These are phyloP conservation scores for Phialophora expanda DNA, from an alignment of 2,329 filamentous ascomycete genomes.

Conservation along the genomic window DNA sequence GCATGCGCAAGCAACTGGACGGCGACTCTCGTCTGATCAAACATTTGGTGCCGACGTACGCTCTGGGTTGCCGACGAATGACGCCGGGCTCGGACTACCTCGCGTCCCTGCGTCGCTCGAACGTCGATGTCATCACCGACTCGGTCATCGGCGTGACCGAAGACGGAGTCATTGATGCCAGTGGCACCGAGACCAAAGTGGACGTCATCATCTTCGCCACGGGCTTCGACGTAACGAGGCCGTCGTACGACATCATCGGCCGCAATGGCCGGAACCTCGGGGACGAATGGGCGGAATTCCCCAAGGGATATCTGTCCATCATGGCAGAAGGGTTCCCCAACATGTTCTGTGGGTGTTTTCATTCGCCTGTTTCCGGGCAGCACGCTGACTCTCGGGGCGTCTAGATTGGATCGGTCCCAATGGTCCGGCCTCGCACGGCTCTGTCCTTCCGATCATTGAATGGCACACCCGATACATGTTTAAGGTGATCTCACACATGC, in stretches of 20 bases:
- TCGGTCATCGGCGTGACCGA: neutral
- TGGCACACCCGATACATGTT: conserved; percentile 36
- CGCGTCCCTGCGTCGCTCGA: conserved; percentile 35
- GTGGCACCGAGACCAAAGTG: conserved; percentile 11
- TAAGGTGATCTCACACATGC: conserved; percentile 38
- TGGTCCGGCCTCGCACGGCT: conserved; percentile 39
- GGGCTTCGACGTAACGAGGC: conserved; percentile 43
- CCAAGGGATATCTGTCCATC: conserved; percentile 41
- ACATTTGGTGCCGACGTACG: conserved; percentile 37
- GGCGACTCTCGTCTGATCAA: conserved; percentile 8
- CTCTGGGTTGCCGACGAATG: conserved; percentile 37
- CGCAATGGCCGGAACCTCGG: conserved; percentile 37
- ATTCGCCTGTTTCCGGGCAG: too few relatives aligned
- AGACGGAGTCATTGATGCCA: conserved; percentile 13
- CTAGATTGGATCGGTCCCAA: conserved; percentile 32
- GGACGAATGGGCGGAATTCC: conserved; percentile 39
- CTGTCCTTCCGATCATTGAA: conserved; percentile 39
- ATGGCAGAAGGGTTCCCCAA: conserved; percentile 27
- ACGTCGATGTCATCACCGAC: conserved; percentile 32
- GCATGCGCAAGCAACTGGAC: conserved; percentile 20
- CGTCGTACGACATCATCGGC: conserved; percentile 33
- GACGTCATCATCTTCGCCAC: conserved; percentile 15
- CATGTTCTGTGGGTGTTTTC: conserved; percentile 23
- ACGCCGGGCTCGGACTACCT: conserved; percentile 37
- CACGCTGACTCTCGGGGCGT: too few relatives aligned